These are phyloP conservation scores for Diaporthe citrichinensis DNA, from an alignment of 2,329 filamentous ascomycete genomes.

Conservation along the genomic window DNA sequence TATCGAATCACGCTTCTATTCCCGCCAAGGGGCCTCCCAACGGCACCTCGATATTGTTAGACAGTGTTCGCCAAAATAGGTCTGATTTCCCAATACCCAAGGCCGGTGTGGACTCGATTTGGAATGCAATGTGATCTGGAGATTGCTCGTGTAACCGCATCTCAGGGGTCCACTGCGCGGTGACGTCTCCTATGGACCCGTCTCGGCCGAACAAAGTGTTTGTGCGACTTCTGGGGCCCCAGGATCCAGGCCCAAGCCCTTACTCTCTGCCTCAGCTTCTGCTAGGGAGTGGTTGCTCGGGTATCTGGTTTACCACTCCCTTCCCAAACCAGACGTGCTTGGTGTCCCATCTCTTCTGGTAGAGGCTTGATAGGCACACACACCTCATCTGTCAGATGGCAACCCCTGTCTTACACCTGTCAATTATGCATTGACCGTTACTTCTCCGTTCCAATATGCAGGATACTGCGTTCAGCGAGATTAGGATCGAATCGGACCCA, in stretches of 20 bases:
- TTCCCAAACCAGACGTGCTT: not conserved
- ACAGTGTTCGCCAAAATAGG: not conserved
- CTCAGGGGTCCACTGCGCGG: slow-evolving; percentile 21
- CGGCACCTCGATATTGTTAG: slow-evolving; percentile 11
- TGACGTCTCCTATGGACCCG: slow-evolving; percentile 27
- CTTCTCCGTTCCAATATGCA: slow-evolving; percentile 29
- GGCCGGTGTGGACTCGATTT: slow-evolving; percentile 22
- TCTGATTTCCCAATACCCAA: slow-evolving; percentile 3
- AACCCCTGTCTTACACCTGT: slow-evolving; percentile 38
- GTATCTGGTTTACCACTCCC: not conserved
- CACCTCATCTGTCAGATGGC: slow-evolving; percentile 21
- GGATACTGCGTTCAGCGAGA: slow-evolving; percentile 28
- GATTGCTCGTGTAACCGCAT: slow-evolving; percentile 32
- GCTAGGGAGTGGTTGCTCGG: slow-evolving; percentile 3
- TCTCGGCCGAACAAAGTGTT: slow-evolving; percentile 13
- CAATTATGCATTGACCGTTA: slow-evolving; percentile 34
- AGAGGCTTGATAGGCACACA: slow-evolving; percentile 17
- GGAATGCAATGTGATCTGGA: slow-evolving; percentile 36
- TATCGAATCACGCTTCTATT: slow-evolving; percentile 13
- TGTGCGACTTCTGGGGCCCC: slow-evolving; percentile 18
- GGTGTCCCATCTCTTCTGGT: not conserved
- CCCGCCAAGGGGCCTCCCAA: not conserved
- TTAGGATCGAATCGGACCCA: slow-evolving; percentile 26
- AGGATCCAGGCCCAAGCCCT: slow-evolving; percentile 27
- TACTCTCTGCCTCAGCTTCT: not conserved